phyloP scores from a whole-genome alignment of 2,329 filamentous ascomycete species.

The Exophiala mesophila region DNA sequence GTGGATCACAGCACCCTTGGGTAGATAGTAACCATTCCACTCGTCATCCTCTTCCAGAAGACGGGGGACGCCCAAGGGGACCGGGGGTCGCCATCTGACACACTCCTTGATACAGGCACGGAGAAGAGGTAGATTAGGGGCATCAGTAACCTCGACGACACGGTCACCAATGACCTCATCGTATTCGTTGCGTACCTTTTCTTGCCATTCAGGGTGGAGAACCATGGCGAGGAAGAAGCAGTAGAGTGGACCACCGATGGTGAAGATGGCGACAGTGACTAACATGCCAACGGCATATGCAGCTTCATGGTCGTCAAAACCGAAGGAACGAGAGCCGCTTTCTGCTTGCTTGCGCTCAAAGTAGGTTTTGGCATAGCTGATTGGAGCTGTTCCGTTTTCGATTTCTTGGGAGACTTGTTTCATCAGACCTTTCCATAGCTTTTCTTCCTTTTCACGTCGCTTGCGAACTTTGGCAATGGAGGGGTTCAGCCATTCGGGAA shows the following conservation, averaged over 20 bases:
- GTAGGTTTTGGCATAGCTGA: constrained; percentile 27
- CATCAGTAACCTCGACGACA: constrained; percentile 41
- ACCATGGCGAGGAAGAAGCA: constrained; percentile 41
- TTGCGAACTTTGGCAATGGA: constrained; percentile 25
- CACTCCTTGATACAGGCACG: constrained; percentile 41
- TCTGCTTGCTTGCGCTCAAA: constrained; percentile 16
- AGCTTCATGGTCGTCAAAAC: constrained; percentile 27
- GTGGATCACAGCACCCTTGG: constrained; percentile 44
- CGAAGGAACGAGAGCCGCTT: constrained; percentile 5
- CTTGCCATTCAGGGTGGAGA: constrained; percentile 46
- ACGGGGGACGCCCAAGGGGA: constrained; percentile 47
- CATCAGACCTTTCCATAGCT: constrained; percentile 28
- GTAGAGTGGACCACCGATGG: constrained; percentile 28
- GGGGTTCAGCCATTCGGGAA: constrained; percentile 28
- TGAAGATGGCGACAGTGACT: constrained; percentile 27
- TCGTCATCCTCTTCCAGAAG: constrained; percentile 49
- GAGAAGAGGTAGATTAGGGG: constrained; percentile 35
- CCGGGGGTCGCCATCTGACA: constrained; percentile 46
- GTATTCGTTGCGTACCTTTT: constrained; percentile 42
- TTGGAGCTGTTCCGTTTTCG: constrained; percentile 23
- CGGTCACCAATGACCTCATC: constrained; percentile 41
- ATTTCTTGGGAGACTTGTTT: constrained; percentile 25
- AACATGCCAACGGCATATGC: constrained; percentile 28
- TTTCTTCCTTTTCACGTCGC: constrained; percentile 28
- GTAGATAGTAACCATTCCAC: constrained; percentile 46